phyloP scores from a whole-genome alignment of 768 basidiomycete genomes.

The Boletus sp. region DNA sequence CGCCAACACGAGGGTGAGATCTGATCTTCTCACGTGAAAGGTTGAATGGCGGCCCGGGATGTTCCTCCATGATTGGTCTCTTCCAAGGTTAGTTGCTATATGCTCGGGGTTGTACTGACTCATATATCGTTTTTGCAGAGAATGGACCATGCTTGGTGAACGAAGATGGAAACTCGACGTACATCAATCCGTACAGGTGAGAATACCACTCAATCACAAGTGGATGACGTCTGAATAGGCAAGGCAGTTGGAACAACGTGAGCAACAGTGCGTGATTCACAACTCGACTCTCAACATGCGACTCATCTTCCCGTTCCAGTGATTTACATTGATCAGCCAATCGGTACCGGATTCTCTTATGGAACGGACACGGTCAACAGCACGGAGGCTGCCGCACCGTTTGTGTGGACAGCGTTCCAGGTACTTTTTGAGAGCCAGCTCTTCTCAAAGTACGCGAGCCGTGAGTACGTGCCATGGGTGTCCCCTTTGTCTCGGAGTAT shows the following conservation, averaged over 20 bases:
- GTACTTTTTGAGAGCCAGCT: constrained; percentile 54
- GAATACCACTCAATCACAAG: not conserved
- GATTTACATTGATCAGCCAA: constrained; percentile 69
- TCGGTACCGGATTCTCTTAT: constrained; percentile 63
- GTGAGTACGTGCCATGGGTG: constrained; percentile 41
- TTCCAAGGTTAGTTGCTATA: constrained; percentile 48
- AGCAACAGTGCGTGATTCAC: constrained; percentile 51
- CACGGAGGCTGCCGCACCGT: constrained; percentile 48
- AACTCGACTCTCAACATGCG: not conserved
- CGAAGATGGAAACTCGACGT: constrained; percentile 48
- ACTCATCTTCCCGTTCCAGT: constrained; percentile 35
- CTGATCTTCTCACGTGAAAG: constrained; percentile 24
- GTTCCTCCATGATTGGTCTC: constrained; percentile 61
- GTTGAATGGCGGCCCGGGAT: constrained; percentile 62
- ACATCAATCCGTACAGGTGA: constrained; percentile 59
- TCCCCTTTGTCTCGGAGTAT: not conserved
- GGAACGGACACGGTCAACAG: constrained; percentile 54
- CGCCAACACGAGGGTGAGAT: not conserved
- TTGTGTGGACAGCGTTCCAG: constrained; percentile 64
- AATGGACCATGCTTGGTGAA: constrained; percentile 64
- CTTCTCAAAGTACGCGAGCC: constrained; percentile 48
- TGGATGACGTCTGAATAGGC: not conserved
- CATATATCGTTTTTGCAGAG: constrained; percentile 35
- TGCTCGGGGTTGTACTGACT: not conserved
- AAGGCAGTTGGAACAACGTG: constrained; percentile 59